Percentiles rank a stretch among this genome's conserved stretches.
Conservation (phyloP, 225 moss, liverwort and hornwort genomes). For the Pleurozium schreberi region DNA sequence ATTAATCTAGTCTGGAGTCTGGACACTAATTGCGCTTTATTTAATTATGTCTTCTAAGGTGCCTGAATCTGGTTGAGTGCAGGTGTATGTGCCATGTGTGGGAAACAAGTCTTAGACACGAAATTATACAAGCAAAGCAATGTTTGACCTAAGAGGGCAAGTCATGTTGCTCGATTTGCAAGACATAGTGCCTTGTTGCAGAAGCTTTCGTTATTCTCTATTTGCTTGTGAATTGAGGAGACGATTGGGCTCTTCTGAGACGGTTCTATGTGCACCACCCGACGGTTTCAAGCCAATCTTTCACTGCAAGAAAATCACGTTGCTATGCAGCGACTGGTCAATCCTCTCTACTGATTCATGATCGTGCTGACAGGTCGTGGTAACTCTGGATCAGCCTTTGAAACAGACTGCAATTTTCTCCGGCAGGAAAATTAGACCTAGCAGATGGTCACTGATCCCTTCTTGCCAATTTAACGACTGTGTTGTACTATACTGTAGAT, state of each 20-base stretch:
- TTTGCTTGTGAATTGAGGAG: not conserved
- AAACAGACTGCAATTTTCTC: not conserved
- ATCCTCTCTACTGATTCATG: not conserved
- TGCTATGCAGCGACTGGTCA: not conserved
- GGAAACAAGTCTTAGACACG: slow-evolving; percentile 83
- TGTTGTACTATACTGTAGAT: slow-evolving; percentile 10
- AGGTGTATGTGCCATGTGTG: slow-evolving; percentile 97
- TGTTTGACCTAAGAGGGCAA: slow-evolving; percentile 17
- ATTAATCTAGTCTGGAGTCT: not conserved
- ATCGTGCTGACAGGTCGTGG: not conserved
- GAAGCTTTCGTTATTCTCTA: not conserved
- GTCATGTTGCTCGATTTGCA: not conserved
- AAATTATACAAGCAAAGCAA: slow-evolving; percentile 91
- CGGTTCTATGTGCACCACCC: not conserved
- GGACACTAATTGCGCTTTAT: not conserved
- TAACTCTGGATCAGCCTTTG: not conserved
- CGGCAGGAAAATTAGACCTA: not conserved
- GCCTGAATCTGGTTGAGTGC: slow-evolving; percentile 2
- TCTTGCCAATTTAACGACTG: not conserved
- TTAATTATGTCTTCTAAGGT: not conserved
- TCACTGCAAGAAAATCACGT: not conserved
- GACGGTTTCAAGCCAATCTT: not conserved
- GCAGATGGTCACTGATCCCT: not conserved
- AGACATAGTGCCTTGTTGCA: not conserved
- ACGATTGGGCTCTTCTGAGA: not conserved